Evolutionary conservation across 1,139 yeast genomes (phyloP).

Genomic region (Pichia sp.): DNA sequence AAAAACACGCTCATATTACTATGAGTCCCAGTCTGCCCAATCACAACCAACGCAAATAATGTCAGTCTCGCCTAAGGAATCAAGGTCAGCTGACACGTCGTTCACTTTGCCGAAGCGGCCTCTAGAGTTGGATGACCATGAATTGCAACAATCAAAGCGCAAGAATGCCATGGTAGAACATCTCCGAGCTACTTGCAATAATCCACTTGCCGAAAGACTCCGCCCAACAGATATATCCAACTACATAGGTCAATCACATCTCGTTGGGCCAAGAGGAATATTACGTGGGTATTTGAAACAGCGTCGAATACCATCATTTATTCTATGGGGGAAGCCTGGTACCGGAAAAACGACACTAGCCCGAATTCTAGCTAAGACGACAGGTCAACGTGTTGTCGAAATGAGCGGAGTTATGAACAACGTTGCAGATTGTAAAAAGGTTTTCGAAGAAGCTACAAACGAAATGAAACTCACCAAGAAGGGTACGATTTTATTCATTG

Average conservation of each 20-base stretch:
- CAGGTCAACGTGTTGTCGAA: constrained; percentile 64
- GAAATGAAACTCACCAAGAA: constrained; percentile 60
- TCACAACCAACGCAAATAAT: constrained; percentile 3
- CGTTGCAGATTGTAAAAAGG: constrained; percentile 59
- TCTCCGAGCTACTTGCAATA: constrained; percentile 35
- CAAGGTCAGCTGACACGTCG: too few species aligned
- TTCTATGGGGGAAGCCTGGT: constrained; percentile 96
- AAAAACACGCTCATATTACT: constrained; percentile 18
- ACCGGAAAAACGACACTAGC: constrained; percentile 86
- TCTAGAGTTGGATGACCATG: too few species aligned
- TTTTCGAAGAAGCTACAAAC: constrained; percentile 67
- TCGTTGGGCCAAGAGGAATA: constrained; percentile 69
- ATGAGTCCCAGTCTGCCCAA: constrained; percentile 7
- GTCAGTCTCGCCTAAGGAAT: constrained; percentile 1
- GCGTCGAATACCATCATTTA: constrained; percentile 70
- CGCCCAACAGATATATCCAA: constrained; percentile 71
- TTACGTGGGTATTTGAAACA: constrained; percentile 59
- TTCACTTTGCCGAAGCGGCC: too few species aligned
- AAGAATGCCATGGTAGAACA: constrained; percentile 8
- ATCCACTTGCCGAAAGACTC: constrained; percentile 83
- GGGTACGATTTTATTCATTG: constrained; percentile 75
- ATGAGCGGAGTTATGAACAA: constrained; percentile 81
- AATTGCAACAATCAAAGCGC: too few species aligned
- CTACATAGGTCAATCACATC: constrained; percentile 79
- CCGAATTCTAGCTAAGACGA: constrained; percentile 48